A percentile compares a stretch with the other conserved stretches of the same genome.
These are phyloP conservation scores for Rhizopogon vesiculosus DNA, from an alignment of 768 basidiomycete species.

Conservation along the genomic window DNA sequence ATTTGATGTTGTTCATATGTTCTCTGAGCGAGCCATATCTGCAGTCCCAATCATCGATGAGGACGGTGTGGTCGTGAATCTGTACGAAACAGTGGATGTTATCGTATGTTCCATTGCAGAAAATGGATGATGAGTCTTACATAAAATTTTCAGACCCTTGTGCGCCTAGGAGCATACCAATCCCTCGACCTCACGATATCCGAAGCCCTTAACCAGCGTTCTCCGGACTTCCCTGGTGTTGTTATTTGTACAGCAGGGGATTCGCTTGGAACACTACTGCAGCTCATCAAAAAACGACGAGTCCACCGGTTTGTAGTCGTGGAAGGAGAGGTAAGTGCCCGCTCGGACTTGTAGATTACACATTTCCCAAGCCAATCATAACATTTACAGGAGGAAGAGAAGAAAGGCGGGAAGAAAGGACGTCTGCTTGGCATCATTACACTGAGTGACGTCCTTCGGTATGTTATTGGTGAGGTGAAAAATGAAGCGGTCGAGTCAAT, in stretches of 20 bases:
- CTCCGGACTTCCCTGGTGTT: slow-evolving; percentile 94
- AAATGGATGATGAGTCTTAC: slow-evolving; percentile 2
- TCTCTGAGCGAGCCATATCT: slow-evolving; percentile 91
- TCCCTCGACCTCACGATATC: slow-evolving; percentile 92
- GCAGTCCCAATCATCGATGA: slow-evolving; percentile 96
- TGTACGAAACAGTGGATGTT: slow-evolving; percentile 99
- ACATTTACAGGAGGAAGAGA: slow-evolving; percentile 66
- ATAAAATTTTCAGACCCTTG: slow-evolving; percentile 64
- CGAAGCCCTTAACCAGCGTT: slow-evolving; percentile 88
- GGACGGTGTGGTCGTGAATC: slow-evolving; percentile 87
- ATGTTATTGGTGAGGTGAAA: slow-evolving; percentile 66
- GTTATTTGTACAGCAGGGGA: slow-evolving; percentile 93
- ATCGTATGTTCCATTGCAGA: slow-evolving; percentile 49
- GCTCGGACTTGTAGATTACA: background rate
- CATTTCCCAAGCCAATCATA: background rate
- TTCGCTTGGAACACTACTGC: slow-evolving; percentile 84
- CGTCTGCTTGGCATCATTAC: slow-evolving; percentile 84
- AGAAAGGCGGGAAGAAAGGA: slow-evolving; percentile 75
- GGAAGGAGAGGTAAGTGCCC: slow-evolving; percentile 69
- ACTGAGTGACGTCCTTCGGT: slow-evolving; percentile 82
- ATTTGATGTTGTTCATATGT: slow-evolving; percentile 98
- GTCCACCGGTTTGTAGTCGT: slow-evolving; percentile 96
- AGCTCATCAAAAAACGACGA: slow-evolving; percentile 87
- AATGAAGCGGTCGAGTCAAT: slow-evolving; percentile 38
- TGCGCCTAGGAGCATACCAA: slow-evolving; percentile 91